A percentile compares a stretch with the other conserved stretches of the same genome.
phyloP scores from a whole-genome alignment of 2,329 filamentous ascomycete genomes.

The Exophiala phaeomuriformis region DNA sequence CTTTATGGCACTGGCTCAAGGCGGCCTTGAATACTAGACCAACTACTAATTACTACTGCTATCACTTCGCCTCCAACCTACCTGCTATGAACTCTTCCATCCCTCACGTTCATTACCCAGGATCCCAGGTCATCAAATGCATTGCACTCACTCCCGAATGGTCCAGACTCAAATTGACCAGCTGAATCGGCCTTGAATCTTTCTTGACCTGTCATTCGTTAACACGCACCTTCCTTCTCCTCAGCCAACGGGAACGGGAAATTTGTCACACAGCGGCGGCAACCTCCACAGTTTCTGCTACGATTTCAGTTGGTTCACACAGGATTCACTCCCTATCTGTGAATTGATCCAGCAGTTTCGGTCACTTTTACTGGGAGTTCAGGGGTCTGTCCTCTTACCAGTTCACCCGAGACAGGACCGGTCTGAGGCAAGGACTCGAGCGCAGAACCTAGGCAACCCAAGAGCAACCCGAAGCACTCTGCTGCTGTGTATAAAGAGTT shows the following conservation, averaged over 20 bases:
- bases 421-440: no score
- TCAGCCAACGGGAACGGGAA: neutral
- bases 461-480: no score
- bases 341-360: neutral
- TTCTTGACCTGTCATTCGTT: constrained; percentile 13
- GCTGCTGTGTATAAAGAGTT: no score
- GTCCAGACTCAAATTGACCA: constrained; percentile 7
- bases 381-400: neutral
- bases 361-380: neutral
- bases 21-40: neutral
- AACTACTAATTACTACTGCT: constrained; percentile 1
- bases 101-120: constrained; percentile 16
- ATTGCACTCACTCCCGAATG: neutral
- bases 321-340: neutral
- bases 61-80: neutral
- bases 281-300: neutral
- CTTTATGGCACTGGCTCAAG: neutral
- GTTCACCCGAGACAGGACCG: neutral
- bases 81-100: constrained; percentile 1
- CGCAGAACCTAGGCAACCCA: no score
- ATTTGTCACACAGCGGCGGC: constrained; percentile 9
- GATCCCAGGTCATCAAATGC: neutral
- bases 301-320: neutral
- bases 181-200: constrained; percentile 7
- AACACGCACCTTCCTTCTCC: constrained; percentile 1